Conservation (phyloP, 179 eudicot species). For the Dionaea muscipula region DNA sequence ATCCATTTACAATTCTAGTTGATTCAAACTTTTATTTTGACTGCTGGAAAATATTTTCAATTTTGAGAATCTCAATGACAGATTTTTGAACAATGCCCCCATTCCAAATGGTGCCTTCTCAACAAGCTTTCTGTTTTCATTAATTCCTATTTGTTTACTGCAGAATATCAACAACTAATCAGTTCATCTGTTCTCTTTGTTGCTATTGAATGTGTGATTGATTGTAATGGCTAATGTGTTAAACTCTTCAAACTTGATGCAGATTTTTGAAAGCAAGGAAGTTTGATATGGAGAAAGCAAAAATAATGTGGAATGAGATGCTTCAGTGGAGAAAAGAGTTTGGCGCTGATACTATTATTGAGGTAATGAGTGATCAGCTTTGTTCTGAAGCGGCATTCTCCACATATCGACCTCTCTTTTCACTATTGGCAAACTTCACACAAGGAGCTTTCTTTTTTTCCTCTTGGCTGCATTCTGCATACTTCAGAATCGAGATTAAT, state of each 20-base stretch:
- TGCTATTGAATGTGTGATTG: background rate
- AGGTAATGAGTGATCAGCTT: constrained; percentile 28
- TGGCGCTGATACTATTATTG: constrained; percentile 61
- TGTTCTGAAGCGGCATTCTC: background rate
- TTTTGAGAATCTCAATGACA: too few relatives aligned
- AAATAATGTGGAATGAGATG: constrained; percentile 74
- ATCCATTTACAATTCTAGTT: too few relatives aligned
- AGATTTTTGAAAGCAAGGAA: constrained; percentile 80
- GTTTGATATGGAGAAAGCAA: constrained; percentile 53
- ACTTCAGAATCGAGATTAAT: background rate
- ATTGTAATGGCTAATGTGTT: background rate
- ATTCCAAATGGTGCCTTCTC: too few relatives aligned
- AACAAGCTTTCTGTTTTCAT: too few relatives aligned
- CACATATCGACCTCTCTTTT: background rate
- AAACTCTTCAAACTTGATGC: constrained; percentile 3
- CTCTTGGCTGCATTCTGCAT: background rate
- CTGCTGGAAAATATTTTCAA: too few relatives aligned
- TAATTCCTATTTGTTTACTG: too few relatives aligned
- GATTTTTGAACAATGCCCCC: too few relatives aligned
- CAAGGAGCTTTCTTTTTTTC: background rate
- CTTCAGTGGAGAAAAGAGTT: constrained; percentile 74
- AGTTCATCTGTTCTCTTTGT: background rate
- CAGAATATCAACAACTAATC: too few relatives aligned
- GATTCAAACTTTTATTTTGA: too few relatives aligned
- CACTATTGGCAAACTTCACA: background rate